A percentile compares a stretch with the other conserved stretches of the same genome.
Evolutionary conservation across 1,284 basidiomycete species (phyloP).

Genomic region (Exsudoporus floridanus): DNA sequence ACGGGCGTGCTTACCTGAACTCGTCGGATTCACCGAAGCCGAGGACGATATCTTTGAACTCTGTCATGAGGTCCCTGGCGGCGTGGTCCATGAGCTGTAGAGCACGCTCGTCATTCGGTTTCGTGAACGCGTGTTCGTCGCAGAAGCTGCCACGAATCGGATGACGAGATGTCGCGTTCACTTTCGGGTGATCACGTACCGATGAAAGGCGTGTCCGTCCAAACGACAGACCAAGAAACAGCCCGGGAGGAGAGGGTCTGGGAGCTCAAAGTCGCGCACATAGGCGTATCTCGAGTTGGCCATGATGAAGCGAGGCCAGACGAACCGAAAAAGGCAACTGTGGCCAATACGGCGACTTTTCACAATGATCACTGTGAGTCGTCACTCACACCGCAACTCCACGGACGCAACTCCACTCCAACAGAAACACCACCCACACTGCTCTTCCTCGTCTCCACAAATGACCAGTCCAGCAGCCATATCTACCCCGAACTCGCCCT

Average conservation of each 20-base stretch:
- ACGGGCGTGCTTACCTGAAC: conserved; percentile 64
- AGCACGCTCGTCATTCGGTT: conserved; percentile 90
- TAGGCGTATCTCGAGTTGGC: conserved; percentile 92
- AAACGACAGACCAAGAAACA: conserved; percentile 87
- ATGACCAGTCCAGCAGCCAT: conserved; percentile 40
- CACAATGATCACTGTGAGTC: conserved; percentile 13
- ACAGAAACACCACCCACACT: neutral
- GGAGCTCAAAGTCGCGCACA: conserved; percentile 87
- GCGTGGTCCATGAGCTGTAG: conserved; percentile 92
- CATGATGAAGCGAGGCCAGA: conserved; percentile 55
- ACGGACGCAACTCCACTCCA: neutral
- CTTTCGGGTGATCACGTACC: conserved; percentile 46
- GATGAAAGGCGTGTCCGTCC: conserved; percentile 95
- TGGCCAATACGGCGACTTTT: conserved; percentile 8
- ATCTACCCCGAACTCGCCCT: conserved; percentile 41
- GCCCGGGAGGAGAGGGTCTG: conserved; percentile 81
- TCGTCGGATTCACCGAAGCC: conserved; percentile 98
- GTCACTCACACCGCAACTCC: neutral
- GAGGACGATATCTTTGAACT: conserved; percentile 78
- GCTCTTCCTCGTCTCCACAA: neutral
- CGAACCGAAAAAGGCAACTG: conserved; percentile 23
- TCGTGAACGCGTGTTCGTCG: conserved; percentile 77
- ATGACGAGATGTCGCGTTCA: conserved; percentile 1
- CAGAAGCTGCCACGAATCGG: conserved; percentile 66
- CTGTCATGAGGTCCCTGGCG: conserved; percentile 79